Evolutionary conservation across 805 yeast species (phyloP), one percentile per base, ranked within the genome.

Genomic region (Wickerhamomyces ciferrii): DNA sequence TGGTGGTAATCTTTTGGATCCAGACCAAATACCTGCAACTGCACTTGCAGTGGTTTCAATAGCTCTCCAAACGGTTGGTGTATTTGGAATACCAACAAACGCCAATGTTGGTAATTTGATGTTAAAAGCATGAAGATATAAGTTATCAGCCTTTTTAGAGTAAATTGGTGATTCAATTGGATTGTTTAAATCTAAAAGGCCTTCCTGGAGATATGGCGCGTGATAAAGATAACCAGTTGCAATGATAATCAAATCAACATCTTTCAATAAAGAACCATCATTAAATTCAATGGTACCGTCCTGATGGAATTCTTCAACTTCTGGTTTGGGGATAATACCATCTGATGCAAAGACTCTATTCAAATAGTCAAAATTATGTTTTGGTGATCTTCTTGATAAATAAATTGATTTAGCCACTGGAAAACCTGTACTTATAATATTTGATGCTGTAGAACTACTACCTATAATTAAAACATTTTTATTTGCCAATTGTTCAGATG

Each of bases 301-400:
- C 56, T 59, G 27, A 54, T 59, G 48, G 24, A 62, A 54, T 46
- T 52, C 41, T 31, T 50, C 45, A 40, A 66, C 58, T 43, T 60
- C 45, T n/a, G 71, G 68, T 49, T 64, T 68, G 25, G 55, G 53
- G 4, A 43, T 45, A 13, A 71, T 55, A 8, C 68, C 71, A 6
- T 64, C 61, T 25, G 72, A 62, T 10, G 52, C 53, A 8, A 72
- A 53, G 7, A 71, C 72, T 5, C 56, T 56, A 40, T 68, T 61
- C 20, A 72, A 57, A 71, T 74, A 71, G 34, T 50, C 63, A 58
- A 42, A 55, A 51, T 44, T 66, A 56, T 85, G 91, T 8, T 67
- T 64, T 29, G 74, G 82, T 87, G 90, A 83, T 51, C 81, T 82
- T 45, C 96, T 70, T 36, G 86, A 77, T 50, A 87, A 68, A 51